phyloP scores from a whole-genome alignment of 371 early-diverging fungal species.

The Mortierella sp. region DNA sequence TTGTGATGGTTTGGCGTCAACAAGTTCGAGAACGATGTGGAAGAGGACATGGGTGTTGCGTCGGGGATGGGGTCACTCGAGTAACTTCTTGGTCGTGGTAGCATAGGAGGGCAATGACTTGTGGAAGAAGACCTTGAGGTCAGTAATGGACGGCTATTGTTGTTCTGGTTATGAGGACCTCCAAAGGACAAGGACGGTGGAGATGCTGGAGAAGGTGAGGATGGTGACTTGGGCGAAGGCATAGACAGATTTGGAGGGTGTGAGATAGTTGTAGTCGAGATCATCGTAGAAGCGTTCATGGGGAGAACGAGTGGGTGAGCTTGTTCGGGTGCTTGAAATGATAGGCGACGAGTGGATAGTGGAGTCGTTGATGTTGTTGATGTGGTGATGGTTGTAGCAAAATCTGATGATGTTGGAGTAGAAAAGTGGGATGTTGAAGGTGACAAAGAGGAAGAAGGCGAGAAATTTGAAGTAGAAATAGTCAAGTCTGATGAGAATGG shows the following conservation, averaged over 20 bases:
- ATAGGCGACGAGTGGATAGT: background rate
- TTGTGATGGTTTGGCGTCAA: background rate
- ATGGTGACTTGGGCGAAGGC: background rate
- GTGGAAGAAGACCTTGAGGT: background rate
- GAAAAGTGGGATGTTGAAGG: background rate
- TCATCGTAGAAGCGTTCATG: background rate
- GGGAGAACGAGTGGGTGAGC: background rate
- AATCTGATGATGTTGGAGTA: background rate
- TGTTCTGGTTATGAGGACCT: background rate
- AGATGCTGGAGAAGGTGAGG: background rate
- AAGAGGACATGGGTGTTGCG: background rate
- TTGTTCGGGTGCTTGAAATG: background rate
- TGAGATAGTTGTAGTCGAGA: background rate
- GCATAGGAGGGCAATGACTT: background rate
- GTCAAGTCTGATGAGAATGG: background rate
- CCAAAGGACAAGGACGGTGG: background rate
- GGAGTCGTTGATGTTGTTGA: background rate
- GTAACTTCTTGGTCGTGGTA: background rate
- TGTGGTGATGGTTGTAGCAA: background rate
- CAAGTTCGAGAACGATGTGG: background rate
- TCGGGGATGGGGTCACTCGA: background rate
- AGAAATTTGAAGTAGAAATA: constrained; percentile 6
- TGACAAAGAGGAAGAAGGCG: background rate
- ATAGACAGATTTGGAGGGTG: background rate
- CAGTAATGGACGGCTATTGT: background rate